Evolutionary conservation across 768 basidiomycete species (phyloP), one percentile per base, ranked within the genome.

Genomic region (Austroboletus festivus): DNA sequence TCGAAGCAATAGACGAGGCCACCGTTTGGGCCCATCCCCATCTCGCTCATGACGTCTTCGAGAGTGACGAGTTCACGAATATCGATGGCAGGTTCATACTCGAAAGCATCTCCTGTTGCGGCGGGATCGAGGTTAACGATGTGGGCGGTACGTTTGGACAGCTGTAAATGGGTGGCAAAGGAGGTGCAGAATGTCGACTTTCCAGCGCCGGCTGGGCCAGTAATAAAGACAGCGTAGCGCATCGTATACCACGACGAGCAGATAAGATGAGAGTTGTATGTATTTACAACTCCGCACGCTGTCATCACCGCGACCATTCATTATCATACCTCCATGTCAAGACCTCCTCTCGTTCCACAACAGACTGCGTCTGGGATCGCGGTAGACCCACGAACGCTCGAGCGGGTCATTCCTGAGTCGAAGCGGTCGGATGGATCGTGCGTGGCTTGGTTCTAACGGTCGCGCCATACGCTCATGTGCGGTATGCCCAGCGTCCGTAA

Each of bases 1-100:
- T 99, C 96, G 69, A 99, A 99, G 73, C 96, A 98, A 65, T 97
- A 97, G 48, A 99, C 83, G 44, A 99, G 74, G 4, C 94, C 96
- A 10, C 96, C 96, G 60, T 99, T 99, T 0, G 96, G 96, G 3
- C 96, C 96, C 70, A 93, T 93, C 33, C 83, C 86, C 55, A 96
- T 77, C 70, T 99, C 96, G 21, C 75, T 77, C 96, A 98, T 98
- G 54, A 94, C 93, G 71, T 99, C 96, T 51, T 96, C 83, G 44
- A 99, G 71, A 48, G 85, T 89, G 60, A 99, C 82, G 43, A 99
- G 77, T 59, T 97, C 90, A 48, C 84, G 81, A 68, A 99, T 98
- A 71, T 99, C 95, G 53, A 99, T 88, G 13, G 79, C 79, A 1
- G 96, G 96, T 51, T 87, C 85, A 64, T 93, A 86, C 68, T 97